A percentile compares a stretch with the other conserved stretches of the same genome.
Evolutionary conservation across 2,329 filamentous ascomycete genomes (phyloP).

Genomic region (Exophiala sp.): DNA sequence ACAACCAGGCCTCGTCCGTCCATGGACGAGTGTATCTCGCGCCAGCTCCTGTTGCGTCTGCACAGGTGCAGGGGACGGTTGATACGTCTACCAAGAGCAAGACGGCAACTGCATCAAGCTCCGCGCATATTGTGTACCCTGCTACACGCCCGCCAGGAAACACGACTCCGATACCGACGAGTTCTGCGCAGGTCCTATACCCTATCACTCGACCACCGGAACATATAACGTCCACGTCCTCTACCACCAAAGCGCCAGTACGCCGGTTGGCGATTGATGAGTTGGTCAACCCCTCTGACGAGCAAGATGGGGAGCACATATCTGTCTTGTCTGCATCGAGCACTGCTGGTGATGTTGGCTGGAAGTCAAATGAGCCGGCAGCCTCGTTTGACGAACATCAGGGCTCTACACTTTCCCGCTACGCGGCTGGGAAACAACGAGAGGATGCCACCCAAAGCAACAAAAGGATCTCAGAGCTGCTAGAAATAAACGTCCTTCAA

Average conservation of each 20-base stretch:
- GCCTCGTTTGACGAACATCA: too few relatives aligned
- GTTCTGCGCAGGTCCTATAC: background rate
- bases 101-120: background rate
- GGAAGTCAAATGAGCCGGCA: too few relatives aligned
- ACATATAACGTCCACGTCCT: too few relatives aligned
- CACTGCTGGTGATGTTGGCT: too few relatives aligned
- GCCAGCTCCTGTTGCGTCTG: too few relatives aligned
- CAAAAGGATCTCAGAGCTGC: background rate
- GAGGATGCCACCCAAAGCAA: background rate
- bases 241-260: background rate
- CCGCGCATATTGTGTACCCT: background rate
- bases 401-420: too few relatives aligned
- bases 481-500: background rate
- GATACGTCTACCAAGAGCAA: background rate
- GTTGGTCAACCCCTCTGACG: constrained; percentile 9
- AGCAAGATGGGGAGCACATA: constrained; percentile 5
- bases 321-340: too few relatives aligned
- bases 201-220: background rate
- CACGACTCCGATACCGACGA: background rate
- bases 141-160: background rate
- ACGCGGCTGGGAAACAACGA: too few relatives aligned
- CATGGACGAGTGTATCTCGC: too few relatives aligned
- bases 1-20: too few relatives aligned
- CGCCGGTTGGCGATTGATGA: constrained; percentile 14
- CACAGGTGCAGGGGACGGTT: too few relatives aligned